phyloP scores from a whole-genome alignment of 2,329 filamentous ascomycete genomes.

The Botrytis squamosa region DNA sequence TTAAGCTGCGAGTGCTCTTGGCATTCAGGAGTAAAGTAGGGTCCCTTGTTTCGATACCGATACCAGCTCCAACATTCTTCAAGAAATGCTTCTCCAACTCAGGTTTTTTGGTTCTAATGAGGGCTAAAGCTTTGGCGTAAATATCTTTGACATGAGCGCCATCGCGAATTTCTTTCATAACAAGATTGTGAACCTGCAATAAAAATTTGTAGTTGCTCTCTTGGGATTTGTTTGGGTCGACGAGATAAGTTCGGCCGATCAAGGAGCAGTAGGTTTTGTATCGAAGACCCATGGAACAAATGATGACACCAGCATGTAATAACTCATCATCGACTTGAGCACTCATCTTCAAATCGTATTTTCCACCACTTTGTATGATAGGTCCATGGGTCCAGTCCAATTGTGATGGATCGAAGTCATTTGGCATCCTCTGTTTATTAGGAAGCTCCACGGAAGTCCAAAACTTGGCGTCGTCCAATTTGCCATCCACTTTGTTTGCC shows the following conservation, averaged over 20 bases:
- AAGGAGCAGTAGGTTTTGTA: slow-evolving; percentile 96
- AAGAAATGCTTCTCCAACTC: slow-evolving; percentile 93
- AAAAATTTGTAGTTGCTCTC: slow-evolving; percentile 93
- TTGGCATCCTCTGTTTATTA: slow-evolving; percentile 72
- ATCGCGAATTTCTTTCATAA: slow-evolving; percentile 87
- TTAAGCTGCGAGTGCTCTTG: slow-evolving; percentile 80
- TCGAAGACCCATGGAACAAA: slow-evolving; percentile 85
- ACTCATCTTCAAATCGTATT: slow-evolving; percentile 84
- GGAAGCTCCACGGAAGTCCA: slow-evolving; percentile 77
- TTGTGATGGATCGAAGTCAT: slow-evolving; percentile 82
- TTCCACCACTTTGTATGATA: slow-evolving; percentile 90
- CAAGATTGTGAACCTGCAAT: slow-evolving; percentile 78
- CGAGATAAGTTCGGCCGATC: slow-evolving; percentile 90
- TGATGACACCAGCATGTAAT: slow-evolving; percentile 88
- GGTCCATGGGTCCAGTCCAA: slow-evolving; percentile 94
- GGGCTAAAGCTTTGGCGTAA: slow-evolving; percentile 78
- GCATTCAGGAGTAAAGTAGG: slow-evolving; percentile 77
- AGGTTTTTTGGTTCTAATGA: slow-evolving; percentile 87
- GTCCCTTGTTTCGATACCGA: slow-evolving; percentile 90
- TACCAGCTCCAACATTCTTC: slow-evolving; percentile 86
- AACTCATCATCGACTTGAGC: slow-evolving; percentile 76
- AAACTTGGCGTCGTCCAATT: slow-evolving; percentile 91
- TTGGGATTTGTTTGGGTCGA: slow-evolving; percentile 95
- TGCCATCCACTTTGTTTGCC: slow-evolving; percentile 82
- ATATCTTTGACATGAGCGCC: slow-evolving; percentile 85